phyloP scores from a whole-genome alignment of 352 stramenopile species.

The Globisporangium heterothallicum region DNA sequence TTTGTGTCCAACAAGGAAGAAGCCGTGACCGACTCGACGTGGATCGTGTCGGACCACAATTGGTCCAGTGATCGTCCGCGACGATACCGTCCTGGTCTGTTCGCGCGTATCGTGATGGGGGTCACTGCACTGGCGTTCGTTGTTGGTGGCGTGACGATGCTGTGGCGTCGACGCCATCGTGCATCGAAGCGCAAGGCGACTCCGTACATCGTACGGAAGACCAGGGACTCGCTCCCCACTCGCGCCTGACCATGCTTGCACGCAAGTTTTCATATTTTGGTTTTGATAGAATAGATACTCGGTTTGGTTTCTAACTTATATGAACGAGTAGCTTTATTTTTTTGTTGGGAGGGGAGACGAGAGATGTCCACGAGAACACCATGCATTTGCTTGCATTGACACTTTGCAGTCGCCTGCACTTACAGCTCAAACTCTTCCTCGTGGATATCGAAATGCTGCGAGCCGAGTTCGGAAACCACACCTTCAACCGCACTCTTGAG shows the following conservation, averaged over 20 bases:
- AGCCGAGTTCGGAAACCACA: conserved; percentile 8
- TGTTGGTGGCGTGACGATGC: not conserved
- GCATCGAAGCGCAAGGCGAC: not conserved
- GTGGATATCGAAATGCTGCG: conserved; percentile 21
- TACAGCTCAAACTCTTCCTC: conserved; percentile 21
- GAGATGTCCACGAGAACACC: not conserved
- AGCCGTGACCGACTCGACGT: conserved; percentile 13
- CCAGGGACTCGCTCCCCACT: too few species aligned
- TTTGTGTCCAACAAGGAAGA: conserved; percentile 29
- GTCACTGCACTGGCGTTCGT: not conserved
- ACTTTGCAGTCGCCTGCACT: not conserved
- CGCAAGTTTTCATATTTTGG: too few species aligned
- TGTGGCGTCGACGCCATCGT: not conserved
- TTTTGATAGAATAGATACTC: too few species aligned
- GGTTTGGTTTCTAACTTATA: too few species aligned
- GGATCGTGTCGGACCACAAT: conserved; percentile 45
- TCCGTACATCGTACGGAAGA: not conserved
- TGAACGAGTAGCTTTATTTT: too few species aligned
- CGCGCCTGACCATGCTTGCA: too few species aligned
- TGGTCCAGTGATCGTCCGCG: conserved; percentile 34
- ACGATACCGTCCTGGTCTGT: conserved; percentile 10
- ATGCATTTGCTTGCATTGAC: not conserved
- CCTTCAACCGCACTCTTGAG: conserved; percentile 20
- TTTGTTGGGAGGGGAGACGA: not conserved
- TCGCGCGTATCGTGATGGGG: not conserved